Evolutionary conservation across 768 basidiomycete genomes (phyloP), one percentile per base, ranked within the genome.

Genomic region (Mycena floridula): DNA sequence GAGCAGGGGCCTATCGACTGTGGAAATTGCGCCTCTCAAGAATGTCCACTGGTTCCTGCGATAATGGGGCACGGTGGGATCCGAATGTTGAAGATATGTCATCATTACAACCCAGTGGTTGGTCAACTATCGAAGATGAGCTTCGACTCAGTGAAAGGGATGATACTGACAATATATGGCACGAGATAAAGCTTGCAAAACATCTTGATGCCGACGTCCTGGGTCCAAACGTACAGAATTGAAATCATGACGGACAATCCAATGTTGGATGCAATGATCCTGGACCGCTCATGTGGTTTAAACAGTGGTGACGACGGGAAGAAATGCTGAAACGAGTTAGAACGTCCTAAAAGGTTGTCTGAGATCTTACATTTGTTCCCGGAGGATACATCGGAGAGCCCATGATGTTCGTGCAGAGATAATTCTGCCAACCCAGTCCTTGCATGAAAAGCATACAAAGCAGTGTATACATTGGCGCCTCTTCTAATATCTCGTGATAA

Each of bases 31-130:
- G 47, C 95, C 95, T 54, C 92, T 88, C 35, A 85, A 72, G 77
- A 98, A 99, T 28, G 83, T 93, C 75, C 94, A 97, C 59, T 87
- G 83, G 28, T 78, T 59, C 12, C 82, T 79, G 50, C 89, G 87
- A 76, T 96, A 97, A 68, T 97, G 95, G 41, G 94, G 93, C 36
- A 98, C 78, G 38, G 86, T 63, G n/a, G 94, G 91, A 67, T 97
- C 95, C 55, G 95, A 97, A 73, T 99, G 95, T 70, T 99, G 95
- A 42, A 97, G 74, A 85, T 91, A 97, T 16, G 93, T 96, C 70
- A 97, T 96, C 55, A 92, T 57, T 46, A 97, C 90, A 44, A 97
- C 76, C 93, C 93, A 96, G 74, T 92, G 89, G 73, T 90, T 90
- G 44, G 70, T 54, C 23, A 73, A 60, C 73, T 73, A 47, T 7